Base-by-base conservation (phyloP, 495 filamentous ascomycete species). In the Neurospora africana region DNA sequence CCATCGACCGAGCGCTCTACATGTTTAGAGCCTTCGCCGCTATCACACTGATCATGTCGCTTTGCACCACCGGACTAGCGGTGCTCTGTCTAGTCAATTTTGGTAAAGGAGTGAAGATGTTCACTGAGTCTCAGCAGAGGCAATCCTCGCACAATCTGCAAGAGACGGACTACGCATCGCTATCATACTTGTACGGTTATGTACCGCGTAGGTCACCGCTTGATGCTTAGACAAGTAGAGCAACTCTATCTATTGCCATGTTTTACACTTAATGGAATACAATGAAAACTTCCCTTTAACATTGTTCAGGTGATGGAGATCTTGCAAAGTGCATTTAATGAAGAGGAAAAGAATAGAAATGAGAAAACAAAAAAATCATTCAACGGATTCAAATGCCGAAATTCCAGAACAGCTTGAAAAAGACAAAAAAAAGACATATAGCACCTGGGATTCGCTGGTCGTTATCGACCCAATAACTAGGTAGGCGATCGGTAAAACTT, bases 401-500 rank as follows among this genome's bases (percentile, higher is more conserved):
- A 43, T 19, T 19, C 17, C 41, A 43, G n/a, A 19, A 43, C 41
- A 43, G 7, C 7, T 43, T n/a, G 41, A n/a, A 43, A 43, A 43
- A 19, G 17, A 19, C 17, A 72, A 70, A 68, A 70, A 68, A 70
- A 72, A 72, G 58, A 73, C 70, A 75, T 75, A 74, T 72, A 77
- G 72, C 74, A 73, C 74, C 75, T 58, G 72, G 75, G 70, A 75
- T 75, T 75, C 72, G 69, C 75, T 74, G 68, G 69, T 85, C 78
- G 79, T 83, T 83, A 84, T 79, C 83, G 78, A 84, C 81, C 79
- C 79, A 80, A 84, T 79, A 83, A 83, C 83, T 83, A 76, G 75
- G 81, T 78, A 47, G n/a, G 43, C 43, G n/a, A 47, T 21, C 41
- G 19, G 19, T 44, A 4, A 44, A 19, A 44, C 4, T n/a, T 19